A percentile compares a stretch with the other conserved stretches of the same genome.
phyloP scores from a whole-genome alignment of 805 yeast genomes.

The Cyberlindnera saturnus region DNA sequence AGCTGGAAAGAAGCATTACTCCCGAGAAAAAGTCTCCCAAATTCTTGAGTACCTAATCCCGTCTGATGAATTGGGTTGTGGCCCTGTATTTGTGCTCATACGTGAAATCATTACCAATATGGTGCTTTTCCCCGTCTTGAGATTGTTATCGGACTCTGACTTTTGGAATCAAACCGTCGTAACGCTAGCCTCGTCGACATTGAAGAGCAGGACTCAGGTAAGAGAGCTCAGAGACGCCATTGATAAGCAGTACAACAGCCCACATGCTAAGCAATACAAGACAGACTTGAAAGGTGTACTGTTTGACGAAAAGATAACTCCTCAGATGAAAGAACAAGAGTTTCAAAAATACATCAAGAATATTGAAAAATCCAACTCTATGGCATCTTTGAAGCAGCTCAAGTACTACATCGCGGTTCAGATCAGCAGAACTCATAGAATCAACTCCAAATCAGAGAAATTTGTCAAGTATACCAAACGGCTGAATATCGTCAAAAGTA shows the following conservation, averaged over 20 bases:
- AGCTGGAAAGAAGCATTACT: slow-evolving; percentile 42
- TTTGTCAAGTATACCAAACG: slow-evolving; percentile 25
- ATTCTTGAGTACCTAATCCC: slow-evolving; percentile 49
- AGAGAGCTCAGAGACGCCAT: slow-evolving; percentile 63
- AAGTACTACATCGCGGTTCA: slow-evolving; percentile 43
- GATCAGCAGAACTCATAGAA: slow-evolving; percentile 31
- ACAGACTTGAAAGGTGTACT: slow-evolving; percentile 17
- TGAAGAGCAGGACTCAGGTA: slow-evolving; percentile 72
- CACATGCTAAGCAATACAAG: slow-evolving; percentile 3
- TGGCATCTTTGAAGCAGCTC: slow-evolving; percentile 42
- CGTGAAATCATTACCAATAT: slow-evolving; percentile 59
- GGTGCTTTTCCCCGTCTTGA: slow-evolving; percentile 45
- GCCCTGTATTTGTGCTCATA: slow-evolving; percentile 42
- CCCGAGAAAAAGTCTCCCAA: slow-evolving; percentile 35
- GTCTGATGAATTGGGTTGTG: slow-evolving; percentile 35
- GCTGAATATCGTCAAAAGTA: slow-evolving; percentile 25
- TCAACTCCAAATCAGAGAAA: slow-evolving; percentile 25
- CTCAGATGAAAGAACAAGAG: slow-evolving; percentile 33
- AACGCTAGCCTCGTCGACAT: slow-evolving; percentile 50
- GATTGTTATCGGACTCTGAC: slow-evolving; percentile 63
- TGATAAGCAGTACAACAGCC: slow-evolving; percentile 49
- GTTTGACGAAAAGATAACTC: slow-evolving; percentile 29
- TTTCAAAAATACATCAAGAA: slow-evolving; percentile 36
- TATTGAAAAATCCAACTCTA: slow-evolving; percentile 27
- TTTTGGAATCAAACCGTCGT: slow-evolving; percentile 66